Base-by-base conservation (phyloP, 768 basidiomycete species). In the Panaeolus cyanescens region DNA sequence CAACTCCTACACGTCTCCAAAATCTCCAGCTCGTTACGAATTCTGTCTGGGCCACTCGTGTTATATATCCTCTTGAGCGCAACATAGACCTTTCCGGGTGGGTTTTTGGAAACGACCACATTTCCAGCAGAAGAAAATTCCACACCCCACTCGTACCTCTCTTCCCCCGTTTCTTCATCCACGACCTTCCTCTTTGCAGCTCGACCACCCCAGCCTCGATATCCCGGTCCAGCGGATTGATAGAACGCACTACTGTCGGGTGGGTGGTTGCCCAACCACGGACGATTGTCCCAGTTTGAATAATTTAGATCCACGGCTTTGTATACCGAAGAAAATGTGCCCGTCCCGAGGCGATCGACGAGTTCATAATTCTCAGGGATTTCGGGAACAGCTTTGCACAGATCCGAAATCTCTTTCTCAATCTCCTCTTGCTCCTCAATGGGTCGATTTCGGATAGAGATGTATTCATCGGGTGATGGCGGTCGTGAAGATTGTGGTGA, bases 251-350 rank as follows among this genome's bases (percentile, higher is more conserved):
- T 88, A 25, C 89, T 91, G 6, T 75, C 70, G 2, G 81, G 75
- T 1, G 85, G 83, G 67, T 91, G 90, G 50, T 77, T 73, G 0
- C 89, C 89, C 32, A 85, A 85, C 92, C 92, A 94, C 12, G 85
- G 79, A 4, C 73, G 65, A 67, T 94, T 93, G 72, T 92, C 83
- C 88, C 87, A 93, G 56, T 91, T 90, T 54, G 82, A 76, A 66
- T 93, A 85, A 68, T 91, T 75, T 15, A 91, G 68, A 73, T 99
- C 97, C 64, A 96, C 74, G 0, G 96, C 97, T 69, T 99, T 97
- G 83, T 98, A 99, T n/a, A 99, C 97, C 9, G 95, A 95, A 0
- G 96, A 98, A 77, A 99, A 99, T 1, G 96, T 99, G 15, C 96
- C 96, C 58, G 96, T 98, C 13, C 97, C 97, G 0, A 99, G 84